These are phyloP conservation scores for Hyphopichia khmerensis DNA, from an alignment of 1,139 yeast genomes.

Conservation along the genomic window DNA sequence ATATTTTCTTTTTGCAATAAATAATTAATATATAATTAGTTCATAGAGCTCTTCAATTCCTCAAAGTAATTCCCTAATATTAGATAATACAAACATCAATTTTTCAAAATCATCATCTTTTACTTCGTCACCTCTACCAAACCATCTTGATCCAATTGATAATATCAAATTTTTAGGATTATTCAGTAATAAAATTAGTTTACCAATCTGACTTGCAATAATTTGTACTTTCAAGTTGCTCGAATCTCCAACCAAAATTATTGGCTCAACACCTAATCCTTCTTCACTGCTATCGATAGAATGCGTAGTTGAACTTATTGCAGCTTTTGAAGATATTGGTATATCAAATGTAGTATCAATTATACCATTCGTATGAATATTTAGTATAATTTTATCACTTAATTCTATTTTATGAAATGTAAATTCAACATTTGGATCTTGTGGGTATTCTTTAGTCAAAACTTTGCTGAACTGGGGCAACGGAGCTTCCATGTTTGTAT, in stretches of 20 bases:
- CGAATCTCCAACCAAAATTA: slow-evolving; percentile 40
- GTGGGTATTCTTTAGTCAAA: neutral
- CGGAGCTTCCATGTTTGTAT: neutral
- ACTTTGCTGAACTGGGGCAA: slow-evolving; percentile 1
- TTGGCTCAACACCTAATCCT: slow-evolving; percentile 34
- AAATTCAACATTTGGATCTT: slow-evolving; percentile 9
- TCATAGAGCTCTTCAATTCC: no score
- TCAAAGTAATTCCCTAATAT: slow-evolving; percentile 23
- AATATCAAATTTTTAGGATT: slow-evolving; percentile 35
- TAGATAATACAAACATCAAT: slow-evolving; percentile 38
- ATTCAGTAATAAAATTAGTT: slow-evolving; percentile 24
- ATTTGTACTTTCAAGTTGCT: slow-evolving; percentile 40
- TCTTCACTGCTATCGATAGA: slow-evolving; percentile 18
- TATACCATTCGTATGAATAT: slow-evolving; percentile 36
- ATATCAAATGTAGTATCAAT: slow-evolving; percentile 44
- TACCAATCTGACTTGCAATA: slow-evolving; percentile 45
- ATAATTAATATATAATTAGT: neutral
- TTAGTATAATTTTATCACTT: slow-evolving; percentile 34
- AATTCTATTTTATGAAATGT: slow-evolving; percentile 38
- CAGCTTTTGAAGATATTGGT: slow-evolving; percentile 36
- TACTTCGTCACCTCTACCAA: slow-evolving; percentile 38
- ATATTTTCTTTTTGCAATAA: neutral
- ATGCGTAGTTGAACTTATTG: slow-evolving; percentile 20
- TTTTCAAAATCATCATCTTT: slow-evolving; percentile 38
- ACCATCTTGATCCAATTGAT: slow-evolving; percentile 45